Conservation (phyloP, 768 basidiomycete genomes). For the Leccinum ochraceum region DNA sequence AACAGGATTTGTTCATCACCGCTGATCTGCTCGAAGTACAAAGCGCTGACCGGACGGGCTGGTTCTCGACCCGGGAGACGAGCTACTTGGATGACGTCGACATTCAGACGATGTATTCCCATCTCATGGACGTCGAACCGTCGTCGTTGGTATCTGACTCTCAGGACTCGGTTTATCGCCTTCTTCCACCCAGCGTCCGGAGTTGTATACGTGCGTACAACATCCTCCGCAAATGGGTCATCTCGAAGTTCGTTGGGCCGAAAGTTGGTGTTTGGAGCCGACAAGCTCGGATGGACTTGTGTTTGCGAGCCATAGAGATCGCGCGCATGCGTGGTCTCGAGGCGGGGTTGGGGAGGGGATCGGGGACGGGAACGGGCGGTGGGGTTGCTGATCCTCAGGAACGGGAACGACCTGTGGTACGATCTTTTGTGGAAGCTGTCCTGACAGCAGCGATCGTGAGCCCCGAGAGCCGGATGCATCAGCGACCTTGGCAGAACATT, state of each 20-base stretch:
- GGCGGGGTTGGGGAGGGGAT: conserved; percentile 15
- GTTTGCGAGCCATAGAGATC: conserved; percentile 73
- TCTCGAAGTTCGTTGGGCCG: conserved; percentile 66
- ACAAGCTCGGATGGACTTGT: conserved; percentile 70
- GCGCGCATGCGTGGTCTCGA: conserved; percentile 63
- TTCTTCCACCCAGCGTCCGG: conserved; percentile 73
- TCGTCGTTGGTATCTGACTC: conserved; percentile 71
- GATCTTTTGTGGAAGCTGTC: conserved; percentile 81
- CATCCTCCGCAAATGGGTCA: conserved; percentile 78
- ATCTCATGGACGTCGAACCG: conserved; percentile 70
- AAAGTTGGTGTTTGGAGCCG: conserved; percentile 62
- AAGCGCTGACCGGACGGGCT: conserved; percentile 74
- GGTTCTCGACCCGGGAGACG: conserved; percentile 66
- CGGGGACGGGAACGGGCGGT: background rate
- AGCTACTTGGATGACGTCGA: conserved; percentile 61
- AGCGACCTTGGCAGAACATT: conserved; percentile 76
- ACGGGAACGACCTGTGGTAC: conserved; percentile 64
- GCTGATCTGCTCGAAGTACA: conserved; percentile 82
- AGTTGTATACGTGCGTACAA: conserved; percentile 76
- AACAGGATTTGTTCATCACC: conserved; percentile 73
- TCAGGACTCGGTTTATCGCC: conserved; percentile 70
- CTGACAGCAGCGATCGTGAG: conserved; percentile 75
- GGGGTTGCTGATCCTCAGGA: conserved; percentile 44
- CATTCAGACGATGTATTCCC: conserved; percentile 76
- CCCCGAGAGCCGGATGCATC: conserved; percentile 75